Conservation (phyloP, 1,139 yeast species). For the Diutina ranongensis region DNA sequence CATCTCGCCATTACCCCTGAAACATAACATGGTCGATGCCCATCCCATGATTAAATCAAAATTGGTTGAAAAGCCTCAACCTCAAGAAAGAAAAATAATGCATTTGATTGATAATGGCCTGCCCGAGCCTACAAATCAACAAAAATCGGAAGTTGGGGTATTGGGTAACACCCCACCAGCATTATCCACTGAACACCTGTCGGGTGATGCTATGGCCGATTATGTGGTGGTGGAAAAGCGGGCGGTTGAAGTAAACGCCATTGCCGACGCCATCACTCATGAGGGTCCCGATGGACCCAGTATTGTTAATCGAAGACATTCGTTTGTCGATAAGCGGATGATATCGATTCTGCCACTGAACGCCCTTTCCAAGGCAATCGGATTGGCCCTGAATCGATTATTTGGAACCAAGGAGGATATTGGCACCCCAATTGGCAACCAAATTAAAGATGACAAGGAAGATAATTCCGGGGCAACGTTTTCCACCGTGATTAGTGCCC, state of each 20-base stretch:
- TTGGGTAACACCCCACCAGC: background rate
- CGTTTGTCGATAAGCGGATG: constrained; percentile 32
- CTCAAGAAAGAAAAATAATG: background rate
- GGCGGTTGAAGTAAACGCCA: constrained; percentile 88
- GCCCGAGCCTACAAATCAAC: background rate
- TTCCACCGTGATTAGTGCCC: background rate
- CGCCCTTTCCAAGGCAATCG: constrained; percentile 80
- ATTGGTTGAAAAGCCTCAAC: background rate
- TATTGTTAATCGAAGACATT: background rate
- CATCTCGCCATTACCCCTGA: constrained; percentile 25
- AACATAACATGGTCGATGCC: constrained; percentile 10
- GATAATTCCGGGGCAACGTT: background rate
- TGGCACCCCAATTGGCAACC: too few species aligned
- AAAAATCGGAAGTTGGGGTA: background rate
- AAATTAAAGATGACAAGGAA: too few species aligned
- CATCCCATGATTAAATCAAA: constrained; percentile 1
- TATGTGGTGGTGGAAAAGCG: constrained; percentile 92
- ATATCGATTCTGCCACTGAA: constrained; percentile 76
- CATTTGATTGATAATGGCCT: constrained; percentile 1
- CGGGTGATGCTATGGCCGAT: constrained; percentile 30
- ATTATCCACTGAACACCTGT: background rate
- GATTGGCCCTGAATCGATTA: constrained; percentile 76
- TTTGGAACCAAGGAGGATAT: constrained; percentile 39
- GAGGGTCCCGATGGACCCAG: background rate
- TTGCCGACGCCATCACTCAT: constrained; percentile 69